Evolutionary conservation across 1,139 yeast species (phyloP).

Genomic region (Pichia sp.): DNA sequence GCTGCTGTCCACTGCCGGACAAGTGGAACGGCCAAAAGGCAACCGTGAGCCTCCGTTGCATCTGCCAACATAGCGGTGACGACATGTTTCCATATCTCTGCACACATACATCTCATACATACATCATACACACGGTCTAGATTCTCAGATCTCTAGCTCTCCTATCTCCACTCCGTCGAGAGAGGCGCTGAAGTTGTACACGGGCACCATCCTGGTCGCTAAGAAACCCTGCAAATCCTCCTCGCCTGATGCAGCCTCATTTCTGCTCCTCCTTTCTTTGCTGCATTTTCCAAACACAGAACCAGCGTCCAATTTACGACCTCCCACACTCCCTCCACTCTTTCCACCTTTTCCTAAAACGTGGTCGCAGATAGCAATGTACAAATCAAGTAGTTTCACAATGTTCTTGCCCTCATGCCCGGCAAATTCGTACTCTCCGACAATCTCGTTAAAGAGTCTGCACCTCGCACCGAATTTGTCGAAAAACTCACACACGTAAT

Average conservation of each 20-base stretch:
- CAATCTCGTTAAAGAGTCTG: conserved; percentile 12
- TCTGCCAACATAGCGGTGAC: no score
- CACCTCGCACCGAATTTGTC: conserved; percentile 11
- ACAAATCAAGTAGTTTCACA: conserved; percentile 17
- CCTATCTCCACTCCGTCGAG: conserved; percentile 10
- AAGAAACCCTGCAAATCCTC: conserved; percentile 22
- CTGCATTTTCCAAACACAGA: no score
- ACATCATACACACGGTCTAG: no score
- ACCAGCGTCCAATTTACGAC: no score
- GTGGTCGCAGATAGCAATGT: background rate
- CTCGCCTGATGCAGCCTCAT: background rate
- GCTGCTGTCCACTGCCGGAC: no score
- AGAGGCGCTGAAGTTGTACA: conserved; percentile 20
- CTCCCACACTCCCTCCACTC: no score
- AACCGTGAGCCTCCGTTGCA: no score
- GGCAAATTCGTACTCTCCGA: conserved; percentile 22
- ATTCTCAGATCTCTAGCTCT: conserved; percentile 6
- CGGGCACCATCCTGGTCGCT: conserved; percentile 24
- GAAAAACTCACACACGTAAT: conserved; percentile 24
- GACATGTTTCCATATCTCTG: no score
- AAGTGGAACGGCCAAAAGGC: no score
- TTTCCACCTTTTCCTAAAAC: background rate
- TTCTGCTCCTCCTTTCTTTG: background rate
- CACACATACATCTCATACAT: no score
- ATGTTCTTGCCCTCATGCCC: conserved; percentile 20